Evolutionary conservation across 495 filamentous ascomycete species (phyloP).

Genomic region (Podospora sp.): DNA sequence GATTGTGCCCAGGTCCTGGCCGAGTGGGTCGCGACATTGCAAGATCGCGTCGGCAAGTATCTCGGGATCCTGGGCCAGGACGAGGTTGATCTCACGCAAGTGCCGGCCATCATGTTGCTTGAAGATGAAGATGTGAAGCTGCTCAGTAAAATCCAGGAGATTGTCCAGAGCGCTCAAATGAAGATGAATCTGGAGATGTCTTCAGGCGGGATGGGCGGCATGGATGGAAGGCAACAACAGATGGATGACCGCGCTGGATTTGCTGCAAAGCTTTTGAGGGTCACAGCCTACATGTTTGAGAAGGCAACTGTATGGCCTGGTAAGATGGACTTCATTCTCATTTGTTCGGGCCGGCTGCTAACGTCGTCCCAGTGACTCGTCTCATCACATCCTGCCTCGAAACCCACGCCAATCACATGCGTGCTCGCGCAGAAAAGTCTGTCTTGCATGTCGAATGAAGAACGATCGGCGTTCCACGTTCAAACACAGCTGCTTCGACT

Average conservation of each 20-base stretch:
- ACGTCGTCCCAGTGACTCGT: constrained; percentile 65
- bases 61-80: constrained; percentile 85
- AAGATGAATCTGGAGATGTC: constrained; percentile 69
- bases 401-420: constrained; percentile 80
- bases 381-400: constrained; percentile 87
- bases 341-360: constrained; percentile 19
- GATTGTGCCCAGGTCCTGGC: constrained; percentile 97
- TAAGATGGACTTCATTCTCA: constrained; percentile 47
- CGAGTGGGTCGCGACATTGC: constrained; percentile 93
- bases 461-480: neutral
- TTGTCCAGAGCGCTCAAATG: constrained; percentile 74
- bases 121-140: constrained; percentile 92
- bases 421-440: constrained; percentile 67
- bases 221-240: constrained; percentile 52
- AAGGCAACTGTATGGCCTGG: constrained; percentile 91
- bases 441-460: constrained; percentile 35
- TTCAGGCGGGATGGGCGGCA: constrained; percentile 16
- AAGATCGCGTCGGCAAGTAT: constrained; percentile 89
- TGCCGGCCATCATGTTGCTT: constrained; percentile 84
- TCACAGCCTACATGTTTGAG: constrained; percentile 88
- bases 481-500: neutral
- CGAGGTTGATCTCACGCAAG: constrained; percentile 71
- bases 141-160: constrained; percentile 79
- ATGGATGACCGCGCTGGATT: constrained; percentile 70
- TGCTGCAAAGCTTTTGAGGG: constrained; percentile 81